These are phyloP conservation scores for Neofusicoccum sp. DNA, from an alignment of 2,329 filamentous ascomycete genomes.

Conservation along the genomic window DNA sequence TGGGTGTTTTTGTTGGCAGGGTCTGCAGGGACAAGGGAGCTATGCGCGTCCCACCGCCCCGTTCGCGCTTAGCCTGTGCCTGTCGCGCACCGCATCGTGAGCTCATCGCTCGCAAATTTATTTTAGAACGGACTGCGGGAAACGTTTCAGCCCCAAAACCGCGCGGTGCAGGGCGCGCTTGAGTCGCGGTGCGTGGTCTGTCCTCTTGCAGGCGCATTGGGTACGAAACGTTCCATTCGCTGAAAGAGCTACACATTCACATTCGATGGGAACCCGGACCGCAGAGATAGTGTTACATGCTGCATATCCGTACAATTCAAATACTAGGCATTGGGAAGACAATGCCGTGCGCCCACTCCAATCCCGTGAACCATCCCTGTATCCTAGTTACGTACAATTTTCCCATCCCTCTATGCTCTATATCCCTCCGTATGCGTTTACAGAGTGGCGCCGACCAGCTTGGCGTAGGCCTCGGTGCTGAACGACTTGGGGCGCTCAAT, in stretches of 20 bases:
- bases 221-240: not conserved
- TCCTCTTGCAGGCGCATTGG: not conserved
- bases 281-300: constrained; percentile 2
- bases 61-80: constrained; percentile 1
- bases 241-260: too few species aligned
- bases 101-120: not conserved
- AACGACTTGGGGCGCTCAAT: constrained; percentile 99
- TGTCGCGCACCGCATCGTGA: not conserved
- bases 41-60: too few species aligned
- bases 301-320: constrained; percentile 8
- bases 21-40: not conserved
- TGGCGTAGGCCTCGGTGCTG: constrained; percentile 94
- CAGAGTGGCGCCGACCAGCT: constrained; percentile 86
- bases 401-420: constrained; percentile 12
- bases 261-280: not conserved
- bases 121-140: not conserved
- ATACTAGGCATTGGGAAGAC: constrained; percentile 15
- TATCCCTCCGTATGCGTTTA: constrained; percentile 51
- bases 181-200: not conserved
- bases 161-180: not conserved
- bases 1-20: constrained; percentile 5
- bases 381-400: constrained; percentile 12
- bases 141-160: not conserved
- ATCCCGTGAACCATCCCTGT: constrained; percentile 8
- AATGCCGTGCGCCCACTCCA: constrained; percentile 10